Evolutionary conservation across 2,329 filamentous ascomycete species (phyloP).

Genomic region (Xylaria sp.): DNA sequence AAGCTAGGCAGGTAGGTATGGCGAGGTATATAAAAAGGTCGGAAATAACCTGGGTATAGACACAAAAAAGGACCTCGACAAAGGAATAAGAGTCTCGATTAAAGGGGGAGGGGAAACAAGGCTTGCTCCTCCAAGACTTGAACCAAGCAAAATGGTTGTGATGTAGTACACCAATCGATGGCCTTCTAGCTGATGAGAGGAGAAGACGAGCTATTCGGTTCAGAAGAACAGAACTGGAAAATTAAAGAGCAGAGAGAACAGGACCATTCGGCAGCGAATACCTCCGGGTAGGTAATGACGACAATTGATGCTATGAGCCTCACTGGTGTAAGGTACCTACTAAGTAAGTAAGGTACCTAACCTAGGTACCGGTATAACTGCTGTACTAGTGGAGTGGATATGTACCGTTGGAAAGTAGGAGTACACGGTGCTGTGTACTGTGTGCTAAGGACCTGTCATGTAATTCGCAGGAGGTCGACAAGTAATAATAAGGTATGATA

Average conservation of each 20-base stretch:
- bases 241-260: background rate
- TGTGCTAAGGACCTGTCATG: background rate
- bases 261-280: background rate
- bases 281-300: constrained; percentile 2
- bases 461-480: background rate
- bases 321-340: background rate
- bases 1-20: background rate
- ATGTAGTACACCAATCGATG: background rate
- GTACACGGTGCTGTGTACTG: constrained; percentile 1
- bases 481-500: background rate
- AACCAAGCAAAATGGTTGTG: background rate
- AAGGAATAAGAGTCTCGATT: background rate
- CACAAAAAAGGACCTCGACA: background rate
- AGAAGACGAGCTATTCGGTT: background rate
- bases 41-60: background rate
- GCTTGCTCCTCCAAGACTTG: background rate
- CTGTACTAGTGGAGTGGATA: too few species aligned
- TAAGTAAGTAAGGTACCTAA: background rate
- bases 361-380: background rate
- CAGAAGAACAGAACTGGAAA: background rate
- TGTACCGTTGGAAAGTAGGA: background rate
- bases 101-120: background rate
- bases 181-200: background rate
- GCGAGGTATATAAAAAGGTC: too few species aligned
- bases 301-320: constrained; percentile 4